Evolutionary conservation across 495 filamentous ascomycete species (phyloP).

Genomic region (Barbatosphaeria neglecta): DNA sequence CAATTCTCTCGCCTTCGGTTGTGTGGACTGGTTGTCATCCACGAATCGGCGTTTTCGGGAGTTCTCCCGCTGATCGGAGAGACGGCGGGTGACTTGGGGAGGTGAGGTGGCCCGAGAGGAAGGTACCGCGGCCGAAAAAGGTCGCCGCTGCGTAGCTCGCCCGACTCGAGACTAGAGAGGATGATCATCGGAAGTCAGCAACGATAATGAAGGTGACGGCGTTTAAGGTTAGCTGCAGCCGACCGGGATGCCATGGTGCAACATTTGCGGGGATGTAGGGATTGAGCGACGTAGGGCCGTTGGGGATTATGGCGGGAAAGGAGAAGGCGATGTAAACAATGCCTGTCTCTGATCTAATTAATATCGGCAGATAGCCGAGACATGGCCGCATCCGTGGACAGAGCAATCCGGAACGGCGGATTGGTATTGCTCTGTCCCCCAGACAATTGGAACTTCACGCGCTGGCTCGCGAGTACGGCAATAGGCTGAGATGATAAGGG

Average conservation of each 20-base stretch:
- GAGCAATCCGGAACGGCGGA: neutral
- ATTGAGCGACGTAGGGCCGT: too few relatives aligned
- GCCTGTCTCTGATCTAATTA: neutral
- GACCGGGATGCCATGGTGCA: neutral
- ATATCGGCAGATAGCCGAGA: neutral
- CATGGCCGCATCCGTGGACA: neutral
- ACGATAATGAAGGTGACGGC: neutral
- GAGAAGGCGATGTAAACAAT: neutral
- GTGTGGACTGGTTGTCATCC: conserved; percentile 18
- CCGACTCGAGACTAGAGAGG: conserved; percentile 25
- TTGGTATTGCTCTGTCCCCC: neutral
- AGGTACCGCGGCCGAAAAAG: conserved; percentile 29
- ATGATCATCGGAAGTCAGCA: neutral
- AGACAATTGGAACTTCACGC: neutral
- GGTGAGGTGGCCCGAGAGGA: conserved; percentile 26
- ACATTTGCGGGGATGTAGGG: too few relatives aligned
- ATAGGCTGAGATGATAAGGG: too few relatives aligned
- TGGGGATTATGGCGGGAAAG: too few relatives aligned
- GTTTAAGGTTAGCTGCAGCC: neutral
- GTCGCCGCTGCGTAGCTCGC: conserved; percentile 27
- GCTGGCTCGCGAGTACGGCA: too few relatives aligned
- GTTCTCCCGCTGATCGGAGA: conserved; percentile 35
- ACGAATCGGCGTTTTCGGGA: conserved; percentile 17
- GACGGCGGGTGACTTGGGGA: conserved; percentile 23
- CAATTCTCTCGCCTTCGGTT: conserved; percentile 18